These are phyloP conservation scores for Chalciporus piperatus DNA, from an alignment of 768 basidiomycete genomes.

Conservation along the genomic window DNA sequence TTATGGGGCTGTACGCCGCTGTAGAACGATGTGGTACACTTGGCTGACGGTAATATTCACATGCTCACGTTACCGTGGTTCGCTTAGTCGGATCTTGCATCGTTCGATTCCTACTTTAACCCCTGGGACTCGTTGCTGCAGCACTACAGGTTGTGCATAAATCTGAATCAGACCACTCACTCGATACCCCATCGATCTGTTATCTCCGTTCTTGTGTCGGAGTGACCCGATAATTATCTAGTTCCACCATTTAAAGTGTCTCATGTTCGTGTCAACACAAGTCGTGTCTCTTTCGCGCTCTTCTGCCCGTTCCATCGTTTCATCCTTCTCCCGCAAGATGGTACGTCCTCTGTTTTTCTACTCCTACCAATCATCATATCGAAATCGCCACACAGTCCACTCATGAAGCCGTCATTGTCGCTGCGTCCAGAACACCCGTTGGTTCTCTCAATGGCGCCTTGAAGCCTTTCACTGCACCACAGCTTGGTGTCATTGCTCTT, in stretches of 20 bases:
- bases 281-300: constrained; percentile 36
- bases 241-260: constrained; percentile 16
- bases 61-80: neutral
- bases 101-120: neutral
- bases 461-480: constrained; percentile 84
- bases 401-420: constrained; percentile 90
- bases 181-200: neutral
- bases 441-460: constrained; percentile 89
- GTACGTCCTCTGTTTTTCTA: constrained; percentile 30
- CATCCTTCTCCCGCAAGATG: constrained; percentile 45
- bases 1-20: too few relatives aligned
- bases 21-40: too few relatives aligned
- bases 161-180: too few relatives aligned
- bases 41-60: too few relatives aligned
- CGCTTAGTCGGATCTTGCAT: constrained; percentile 7
- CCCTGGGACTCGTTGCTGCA: neutral
- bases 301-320: constrained; percentile 39
- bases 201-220: constrained; percentile 13
- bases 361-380: neutral
- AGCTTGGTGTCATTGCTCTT: constrained; percentile 85
- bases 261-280: constrained; percentile 44
- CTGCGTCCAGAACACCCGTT: constrained; percentile 91
- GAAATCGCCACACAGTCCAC: constrained; percentile 31
- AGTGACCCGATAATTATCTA: constrained; percentile 17
- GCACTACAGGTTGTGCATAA: neutral